A percentile compares a stretch with the other conserved stretches of the same genome.
These are phyloP conservation scores for Solanum pimpinellifolium DNA, from an alignment of 257 asterid genomes.

Conservation along the genomic window DNA sequence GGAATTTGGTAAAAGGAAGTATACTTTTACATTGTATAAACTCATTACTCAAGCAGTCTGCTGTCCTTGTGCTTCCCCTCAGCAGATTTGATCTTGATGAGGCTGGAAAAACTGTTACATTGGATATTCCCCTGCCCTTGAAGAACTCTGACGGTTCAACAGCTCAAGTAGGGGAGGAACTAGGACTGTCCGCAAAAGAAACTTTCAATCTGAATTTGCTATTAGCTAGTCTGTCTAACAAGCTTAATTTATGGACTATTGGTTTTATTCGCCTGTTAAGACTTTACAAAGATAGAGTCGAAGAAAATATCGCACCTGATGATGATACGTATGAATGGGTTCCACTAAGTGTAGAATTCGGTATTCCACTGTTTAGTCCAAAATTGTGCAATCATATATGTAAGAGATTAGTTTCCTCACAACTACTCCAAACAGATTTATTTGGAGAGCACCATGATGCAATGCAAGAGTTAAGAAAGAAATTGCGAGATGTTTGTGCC, in stretches of 20 bases:
- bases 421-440: slow-evolving; percentile 80
- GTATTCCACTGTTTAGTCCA: slow-evolving; percentile 93
- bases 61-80: slow-evolving; percentile 93
- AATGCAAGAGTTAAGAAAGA: slow-evolving; percentile 74
- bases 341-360: slow-evolving; percentile 82
- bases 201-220: slow-evolving; percentile 47
- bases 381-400: slow-evolving; percentile 75
- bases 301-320: slow-evolving; percentile 31
- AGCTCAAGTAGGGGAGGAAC: slow-evolving; percentile 71
- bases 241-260: slow-evolving; percentile 64
- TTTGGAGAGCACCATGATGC: slow-evolving; percentile 72
- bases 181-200: slow-evolving; percentile 53
- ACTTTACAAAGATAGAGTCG: slow-evolving; percentile 63
- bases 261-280: slow-evolving; percentile 82
- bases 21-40: slow-evolving; percentile 88
- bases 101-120: slow-evolving; percentile 47
- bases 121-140: slow-evolving; percentile 91
- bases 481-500: slow-evolving; percentile 67
- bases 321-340: slow-evolving; percentile 84
- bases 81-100: slow-evolving; percentile 81
- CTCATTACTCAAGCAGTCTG: slow-evolving; percentile 82
- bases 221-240: slow-evolving; percentile 53
- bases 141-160: slow-evolving; percentile 84
- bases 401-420: slow-evolving; percentile 72
- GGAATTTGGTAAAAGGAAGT: slow-evolving; percentile 84